A percentile compares a stretch with the other conserved stretches of the same genome.
Conservation (phyloP, 345 rosid genomes). For the Hibiscus mutabilis region DNA sequence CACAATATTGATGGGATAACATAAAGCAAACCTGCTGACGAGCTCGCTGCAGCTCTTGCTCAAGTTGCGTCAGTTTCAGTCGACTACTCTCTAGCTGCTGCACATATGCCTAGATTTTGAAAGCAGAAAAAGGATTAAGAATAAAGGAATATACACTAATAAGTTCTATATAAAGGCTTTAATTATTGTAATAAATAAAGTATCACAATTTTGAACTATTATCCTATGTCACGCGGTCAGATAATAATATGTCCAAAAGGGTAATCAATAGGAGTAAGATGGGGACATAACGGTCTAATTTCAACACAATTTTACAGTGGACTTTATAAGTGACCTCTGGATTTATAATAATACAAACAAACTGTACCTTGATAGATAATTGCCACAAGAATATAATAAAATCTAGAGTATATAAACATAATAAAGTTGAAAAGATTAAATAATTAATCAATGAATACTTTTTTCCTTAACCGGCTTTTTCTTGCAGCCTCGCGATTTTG, state of each 20-base stretch:
- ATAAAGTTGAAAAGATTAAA: slow-evolving; percentile 1
- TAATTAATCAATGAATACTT: slow-evolving; percentile 31
- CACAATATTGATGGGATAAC: slow-evolving; percentile 6
- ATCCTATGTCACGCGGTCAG: background rate
- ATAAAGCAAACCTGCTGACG: slow-evolving; percentile 69
- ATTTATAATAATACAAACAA: background rate
- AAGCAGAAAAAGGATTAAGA: background rate
- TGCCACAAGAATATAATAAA: background rate
- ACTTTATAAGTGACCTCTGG: background rate
- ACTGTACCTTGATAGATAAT: background rate
- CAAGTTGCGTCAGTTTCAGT: slow-evolving; percentile 76
- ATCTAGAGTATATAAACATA: background rate
- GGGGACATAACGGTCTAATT: background rate
- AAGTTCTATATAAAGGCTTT: background rate
- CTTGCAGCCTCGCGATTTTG: slow-evolving; percentile 99
- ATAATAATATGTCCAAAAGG: background rate
- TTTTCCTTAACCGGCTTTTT: slow-evolving; percentile 91
- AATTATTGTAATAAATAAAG: background rate
- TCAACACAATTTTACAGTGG: background rate
- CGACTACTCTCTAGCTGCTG: slow-evolving; percentile 95
- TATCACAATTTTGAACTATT: too few species aligned
- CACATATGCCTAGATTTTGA: slow-evolving; percentile 64
- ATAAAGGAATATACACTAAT: background rate
- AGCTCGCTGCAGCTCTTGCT: slow-evolving; percentile 93
- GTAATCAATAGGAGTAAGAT: background rate